phyloP scores from a whole-genome alignment of 164 flowering plant genomes.

The Brasenia schreberi region DNA sequence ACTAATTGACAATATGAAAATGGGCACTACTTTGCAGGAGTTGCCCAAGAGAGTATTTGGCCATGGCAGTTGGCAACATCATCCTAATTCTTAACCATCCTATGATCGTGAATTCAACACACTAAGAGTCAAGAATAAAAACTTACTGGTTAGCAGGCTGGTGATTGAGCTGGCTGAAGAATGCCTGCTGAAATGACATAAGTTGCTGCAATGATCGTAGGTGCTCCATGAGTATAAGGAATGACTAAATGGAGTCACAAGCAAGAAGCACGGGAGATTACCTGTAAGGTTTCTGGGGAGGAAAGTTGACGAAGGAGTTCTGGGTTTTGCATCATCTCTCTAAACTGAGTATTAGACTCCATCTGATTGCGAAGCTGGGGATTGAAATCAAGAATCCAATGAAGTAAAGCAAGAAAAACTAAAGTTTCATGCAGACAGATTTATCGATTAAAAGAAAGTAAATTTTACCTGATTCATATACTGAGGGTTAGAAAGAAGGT shows the following conservation, averaged over 20 bases:
- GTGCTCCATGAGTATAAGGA: neutral
- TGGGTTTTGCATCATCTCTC: conserved; percentile 74
- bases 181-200: conserved; percentile 42
- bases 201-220: conserved; percentile 35
- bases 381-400: conserved; percentile 26
- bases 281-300: conserved; percentile 64
- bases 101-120: no score
- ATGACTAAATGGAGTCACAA: neutral
- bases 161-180: conserved; percentile 29
- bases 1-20: no score
- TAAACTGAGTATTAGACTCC: conserved; percentile 30
- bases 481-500: conserved; percentile 47
- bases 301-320: conserved; percentile 55
- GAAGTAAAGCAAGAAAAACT: conserved; percentile 1
- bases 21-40: no score
- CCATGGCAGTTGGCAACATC: no score
- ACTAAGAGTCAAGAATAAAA: neutral
- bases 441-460: neutral
- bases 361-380: conserved; percentile 18
- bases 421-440: neutral
- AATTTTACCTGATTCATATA: conserved; percentile 44
- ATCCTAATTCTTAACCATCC: no score
- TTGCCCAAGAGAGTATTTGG: no score
- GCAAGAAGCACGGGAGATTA: conserved; percentile 2
- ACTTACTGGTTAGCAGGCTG: conserved; percentile 40